Evolutionary conservation across 2,329 filamentous ascomycete species (phyloP), one percentile per base, ranked within the genome.

Genomic region (Penicillium sp.): DNA sequence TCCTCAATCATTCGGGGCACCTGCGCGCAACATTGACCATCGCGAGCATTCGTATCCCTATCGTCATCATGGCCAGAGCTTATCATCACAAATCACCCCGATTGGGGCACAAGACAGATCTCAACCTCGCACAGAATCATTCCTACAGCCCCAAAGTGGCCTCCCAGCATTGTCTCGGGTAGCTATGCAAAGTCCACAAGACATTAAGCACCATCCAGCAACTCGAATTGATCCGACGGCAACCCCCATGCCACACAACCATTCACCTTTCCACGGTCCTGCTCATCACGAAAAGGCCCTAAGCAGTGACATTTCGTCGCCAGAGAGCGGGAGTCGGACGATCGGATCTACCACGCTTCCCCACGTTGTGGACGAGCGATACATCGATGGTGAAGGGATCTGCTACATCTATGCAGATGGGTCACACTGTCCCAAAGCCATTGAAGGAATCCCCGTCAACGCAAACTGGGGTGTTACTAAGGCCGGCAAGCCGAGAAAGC

Each of bases 391-490:
- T 8, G 88, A 94, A 70, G 90, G 89, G 2, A 71, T 88, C 64
- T 94, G 89, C 74, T 94, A 90, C 67, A 86, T 94, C 57, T 94
- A 94, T 68, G 89, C 93, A 58, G 90, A 95, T 66, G 89, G 88
- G 28, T 88, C 85, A 48, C 86, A 89, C 68, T 93, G 88, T 75
- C 90, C 88, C 64, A 89, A 88, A 34, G 78, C 88, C 26, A 92
- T 95, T 58, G 89, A 95, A 63, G 91, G 91, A 16, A 89, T 95
- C 68, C 80, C 81, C 0, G 90, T 96, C 47, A 96, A 95, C 68
- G 89, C 91, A 1, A 89, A 90, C 61, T 96, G 92, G 92, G 91
- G 92, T 15, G 85, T 95, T 9, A 96, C 92, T 33, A 96, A 96
- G 74, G 91, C 92, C 2, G 92, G 92, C 13, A 96, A 95, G 75